phyloP scores from a whole-genome alignment of 371 early-diverging fungal genomes.

The Sanchytrium tribonematis region DNA sequence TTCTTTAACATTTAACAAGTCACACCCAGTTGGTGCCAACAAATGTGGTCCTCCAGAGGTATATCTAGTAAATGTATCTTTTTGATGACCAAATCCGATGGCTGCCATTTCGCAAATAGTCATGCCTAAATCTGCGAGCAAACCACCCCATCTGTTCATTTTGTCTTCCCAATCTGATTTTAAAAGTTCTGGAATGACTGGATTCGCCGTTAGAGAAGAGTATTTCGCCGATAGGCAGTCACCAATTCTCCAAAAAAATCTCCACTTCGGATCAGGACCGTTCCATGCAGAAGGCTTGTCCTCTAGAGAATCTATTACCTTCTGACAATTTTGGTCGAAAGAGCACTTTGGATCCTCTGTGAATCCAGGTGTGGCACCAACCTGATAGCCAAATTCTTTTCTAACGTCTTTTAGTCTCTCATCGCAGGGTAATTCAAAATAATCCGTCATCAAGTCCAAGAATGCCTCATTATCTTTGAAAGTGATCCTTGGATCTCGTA shows the following conservation, averaged over 20 bases:
- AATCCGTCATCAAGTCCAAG: conserved; percentile 32
- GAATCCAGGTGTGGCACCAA: conserved; percentile 34
- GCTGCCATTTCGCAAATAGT: conserved; percentile 27
- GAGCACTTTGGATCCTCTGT: conserved; percentile 33
- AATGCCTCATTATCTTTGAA: conserved; percentile 23
- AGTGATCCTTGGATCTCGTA: conserved; percentile 31
- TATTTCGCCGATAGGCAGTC: conserved; percentile 21
- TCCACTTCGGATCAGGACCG: conserved; percentile 38
- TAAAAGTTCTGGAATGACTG: conserved; percentile 19
- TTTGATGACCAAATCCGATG: conserved; percentile 22
- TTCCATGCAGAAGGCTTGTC: conserved; percentile 13
- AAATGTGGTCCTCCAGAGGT: conserved; percentile 31
- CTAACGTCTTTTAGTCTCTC: conserved; percentile 26
- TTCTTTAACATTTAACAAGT: conserved; percentile 23
- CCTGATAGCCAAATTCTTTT: conserved; percentile 23
- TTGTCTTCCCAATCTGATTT: conserved; percentile 1
- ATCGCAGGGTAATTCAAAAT: conserved; percentile 26
- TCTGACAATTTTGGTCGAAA: conserved; percentile 23
- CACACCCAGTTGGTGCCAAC: conserved; percentile 34
- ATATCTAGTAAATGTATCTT: conserved; percentile 20
- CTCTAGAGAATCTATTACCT: conserved; percentile 17
- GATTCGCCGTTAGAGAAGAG: conserved; percentile 25
- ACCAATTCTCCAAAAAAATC: conserved; percentile 27
- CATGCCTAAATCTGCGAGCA: conserved; percentile 21
- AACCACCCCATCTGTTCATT: conserved; percentile 32